These are phyloP conservation scores for Chaetomiaceae sp. DNA, from an alignment of 2,329 filamentous ascomycete genomes.

Conservation along the genomic window DNA sequence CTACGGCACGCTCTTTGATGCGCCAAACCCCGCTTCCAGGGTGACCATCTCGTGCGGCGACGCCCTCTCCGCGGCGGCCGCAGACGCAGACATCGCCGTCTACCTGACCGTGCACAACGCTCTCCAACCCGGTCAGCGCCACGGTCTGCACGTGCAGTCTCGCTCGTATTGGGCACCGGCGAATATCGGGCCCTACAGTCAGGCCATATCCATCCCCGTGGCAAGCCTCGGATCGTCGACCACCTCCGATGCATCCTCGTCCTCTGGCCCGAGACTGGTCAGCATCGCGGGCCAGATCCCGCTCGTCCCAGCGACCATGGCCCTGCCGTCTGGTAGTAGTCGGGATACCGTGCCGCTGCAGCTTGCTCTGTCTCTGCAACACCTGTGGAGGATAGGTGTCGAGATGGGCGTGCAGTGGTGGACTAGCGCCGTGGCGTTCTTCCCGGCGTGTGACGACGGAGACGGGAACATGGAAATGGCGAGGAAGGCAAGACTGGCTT, in stretches of 20 bases:
- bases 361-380: constrained; percentile 73
- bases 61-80: constrained; percentile 47
- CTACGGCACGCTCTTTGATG: constrained; percentile 70
- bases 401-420: constrained; percentile 71
- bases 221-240: constrained; percentile 4
- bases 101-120: constrained; percentile 41
- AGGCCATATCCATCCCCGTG: constrained; percentile 61
- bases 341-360: constrained; percentile 48
- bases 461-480: constrained; percentile 14
- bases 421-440: constrained; percentile 70
- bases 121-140: constrained; percentile 37
- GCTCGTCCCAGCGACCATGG: constrained; percentile 76
- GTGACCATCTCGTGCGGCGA: constrained; percentile 77
- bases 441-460: constrained; percentile 40
- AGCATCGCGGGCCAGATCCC: constrained; percentile 89
- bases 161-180: constrained; percentile 96
- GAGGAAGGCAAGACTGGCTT: constrained; percentile 40
- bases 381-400: constrained; percentile 77
- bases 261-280: constrained; percentile 38
- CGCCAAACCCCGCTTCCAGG: constrained; percentile 78
- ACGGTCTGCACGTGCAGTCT: constrained; percentile 82
- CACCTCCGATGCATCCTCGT: neutral
- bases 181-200: constrained; percentile 95
- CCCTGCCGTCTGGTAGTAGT: constrained; percentile 37
- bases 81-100: constrained; percentile 56